phyloP scores from a whole-genome alignment of 2,329 filamentous ascomycete genomes.

The Penicillium sp. region DNA sequence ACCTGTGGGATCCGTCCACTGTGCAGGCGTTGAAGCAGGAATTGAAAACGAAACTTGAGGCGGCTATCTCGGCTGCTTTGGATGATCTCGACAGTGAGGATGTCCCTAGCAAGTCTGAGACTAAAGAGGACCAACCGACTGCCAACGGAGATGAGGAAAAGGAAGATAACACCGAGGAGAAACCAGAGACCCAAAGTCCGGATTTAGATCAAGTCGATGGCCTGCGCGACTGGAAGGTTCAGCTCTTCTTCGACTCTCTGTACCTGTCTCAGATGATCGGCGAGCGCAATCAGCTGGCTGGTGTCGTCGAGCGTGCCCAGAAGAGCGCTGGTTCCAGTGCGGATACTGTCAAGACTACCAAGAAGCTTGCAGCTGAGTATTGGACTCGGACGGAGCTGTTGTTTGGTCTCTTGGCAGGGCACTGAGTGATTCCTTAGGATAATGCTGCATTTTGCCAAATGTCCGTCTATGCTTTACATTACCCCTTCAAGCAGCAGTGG shows the following conservation, averaged over 20 bases:
- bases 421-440: background rate
- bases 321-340: slow-evolving; percentile 52
- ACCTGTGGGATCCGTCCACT: slow-evolving; percentile 76
- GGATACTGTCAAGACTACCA: slow-evolving; percentile 54
- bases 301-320: slow-evolving; percentile 47
- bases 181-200: background rate
- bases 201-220: slow-evolving; percentile 8
- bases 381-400: slow-evolving; percentile 79
- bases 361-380: slow-evolving; percentile 69
- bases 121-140: background rate
- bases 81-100: slow-evolving; percentile 20
- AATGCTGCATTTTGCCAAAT: background rate
- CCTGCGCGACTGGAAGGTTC: slow-evolving; percentile 36
- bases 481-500: background rate
- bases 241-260: slow-evolving; percentile 40
- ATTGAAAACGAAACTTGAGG: slow-evolving; percentile 52
- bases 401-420: slow-evolving; percentile 68
- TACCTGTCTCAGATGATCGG: slow-evolving; percentile 35
- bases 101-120: background rate
- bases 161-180: slow-evolving; percentile 1
- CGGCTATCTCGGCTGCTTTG: slow-evolving; percentile 23
- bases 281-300: slow-evolving; percentile 45
- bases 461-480: background rate
- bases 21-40: slow-evolving; percentile 62
- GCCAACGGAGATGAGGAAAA: slow-evolving; percentile 5